Evolutionary conservation across 139 green algal species (phyloP), one percentile per base, ranked within the genome.

Genomic region (Picochlorum sp.): DNA sequence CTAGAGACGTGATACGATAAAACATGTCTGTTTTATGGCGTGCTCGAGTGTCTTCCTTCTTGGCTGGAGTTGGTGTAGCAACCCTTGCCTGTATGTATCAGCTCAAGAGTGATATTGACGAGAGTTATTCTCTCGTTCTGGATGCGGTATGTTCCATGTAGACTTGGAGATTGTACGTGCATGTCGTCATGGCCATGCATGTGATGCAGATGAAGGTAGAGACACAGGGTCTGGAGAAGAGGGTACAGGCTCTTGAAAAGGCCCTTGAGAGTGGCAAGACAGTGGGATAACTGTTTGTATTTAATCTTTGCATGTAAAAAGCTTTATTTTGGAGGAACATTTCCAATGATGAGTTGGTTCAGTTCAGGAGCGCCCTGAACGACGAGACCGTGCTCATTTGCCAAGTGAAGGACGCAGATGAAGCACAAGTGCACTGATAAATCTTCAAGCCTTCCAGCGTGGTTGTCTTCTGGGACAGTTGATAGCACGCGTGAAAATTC

Each of bases 381-480:
- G 4, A 26, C 60, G 70, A 98, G 80, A 15, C 81, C 77, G 63
- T 96, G 72, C 82, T 98, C 90, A 65, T 98, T 98, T 28, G 87
- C 88, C 45, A 98, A 80, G 68, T 98, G 92, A 73, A 98, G 85
- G 66, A 95, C 54, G 79, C 92, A 98, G 70, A 98, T 97, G 82
- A 98, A 98, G 76, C 82, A 91, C 51, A 98, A 74, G 70, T 97
- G 89, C 45, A 95, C 77, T n/a, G 77, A 92, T 18, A 97, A 51
- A 69, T 95, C 87, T 16, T 76, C 74, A 41, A 83, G 30, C 18
- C 45, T 45, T 8, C 73, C 78, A 1, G 83, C 83, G 2, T 75
- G 38, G 49, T 71, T 86, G 15, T 67, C 10, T 23, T 76, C 58
- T 2, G 79, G 79, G 45, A 95, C 63, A 4, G 50, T 60, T 3